These are phyloP conservation scores for Bodo saltans DNA, from an alignment of 78 protist species.

Conservation along the genomic window DNA sequence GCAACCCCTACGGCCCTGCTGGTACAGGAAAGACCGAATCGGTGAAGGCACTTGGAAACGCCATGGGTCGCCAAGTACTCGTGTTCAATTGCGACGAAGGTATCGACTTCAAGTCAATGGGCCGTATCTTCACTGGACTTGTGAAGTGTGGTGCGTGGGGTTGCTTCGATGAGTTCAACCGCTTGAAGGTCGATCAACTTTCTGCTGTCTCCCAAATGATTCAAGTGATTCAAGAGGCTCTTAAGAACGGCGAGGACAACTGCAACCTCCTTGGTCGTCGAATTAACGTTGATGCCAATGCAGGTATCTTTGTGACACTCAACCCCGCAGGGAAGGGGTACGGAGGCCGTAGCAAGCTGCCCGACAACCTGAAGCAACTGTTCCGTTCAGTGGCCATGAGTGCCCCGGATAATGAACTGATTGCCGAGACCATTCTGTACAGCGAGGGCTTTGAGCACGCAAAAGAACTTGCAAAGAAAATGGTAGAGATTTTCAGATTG, in stretches of 20 bases:
- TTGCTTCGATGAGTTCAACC: constrained; percentile 71
- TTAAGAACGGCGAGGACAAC: constrained; percentile 25
- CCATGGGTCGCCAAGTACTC: constrained; percentile 74
- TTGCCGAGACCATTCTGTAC: constrained; percentile 72
- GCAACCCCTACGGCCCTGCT: constrained; percentile 90
- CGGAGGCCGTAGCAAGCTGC: constrained; percentile 84
- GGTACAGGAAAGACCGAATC: constrained; percentile 91
- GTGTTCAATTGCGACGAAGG: constrained; percentile 93
- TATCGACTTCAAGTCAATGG: constrained; percentile 83
- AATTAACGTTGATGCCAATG: constrained; percentile 48
- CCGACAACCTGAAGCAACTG: constrained; percentile 85
- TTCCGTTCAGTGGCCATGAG: constrained; percentile 86
- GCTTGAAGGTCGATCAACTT: constrained; percentile 71
- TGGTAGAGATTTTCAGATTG: constrained; percentile 60
- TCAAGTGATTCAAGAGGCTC: constrained; percentile 71
- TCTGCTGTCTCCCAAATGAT: constrained; percentile 84
- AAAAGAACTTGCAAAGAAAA: constrained; percentile 45
- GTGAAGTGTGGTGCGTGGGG: constrained; percentile 91
- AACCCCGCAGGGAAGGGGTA: constrained; percentile 87
- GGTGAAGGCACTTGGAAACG: constrained; percentile 82
- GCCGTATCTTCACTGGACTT: constrained; percentile 81
- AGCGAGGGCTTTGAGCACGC: constrained; percentile 75
- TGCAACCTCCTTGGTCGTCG: constrained; percentile 48
- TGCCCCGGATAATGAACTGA: constrained; percentile 71
- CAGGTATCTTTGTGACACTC: constrained; percentile 83